phyloP scores from a whole-genome alignment of 164 flowering plant species.

The Echeveria elegans region DNA sequence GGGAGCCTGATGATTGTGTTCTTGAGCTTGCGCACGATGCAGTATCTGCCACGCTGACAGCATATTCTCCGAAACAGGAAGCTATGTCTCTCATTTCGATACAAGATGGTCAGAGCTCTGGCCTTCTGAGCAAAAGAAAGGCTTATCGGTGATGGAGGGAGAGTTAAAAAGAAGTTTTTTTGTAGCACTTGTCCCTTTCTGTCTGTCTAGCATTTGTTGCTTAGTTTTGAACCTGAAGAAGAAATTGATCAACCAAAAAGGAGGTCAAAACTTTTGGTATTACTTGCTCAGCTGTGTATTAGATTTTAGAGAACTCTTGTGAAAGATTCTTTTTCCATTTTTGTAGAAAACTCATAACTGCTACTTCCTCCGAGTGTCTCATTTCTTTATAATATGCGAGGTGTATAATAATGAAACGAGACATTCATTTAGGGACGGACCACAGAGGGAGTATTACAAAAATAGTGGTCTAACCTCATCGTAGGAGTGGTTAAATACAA shows the following conservation, averaged over 20 bases:
- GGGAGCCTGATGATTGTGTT: conserved; percentile 21
- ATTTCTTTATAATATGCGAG: too few species aligned
- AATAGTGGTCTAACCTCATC: too few species aligned
- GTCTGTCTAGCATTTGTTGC: too few species aligned
- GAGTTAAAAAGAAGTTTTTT: background rate
- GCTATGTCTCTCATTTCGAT: conserved; percentile 57
- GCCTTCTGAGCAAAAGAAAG: background rate
- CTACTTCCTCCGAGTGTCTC: too few species aligned
- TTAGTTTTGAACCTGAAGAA: background rate
- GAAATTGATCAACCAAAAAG: background rate
- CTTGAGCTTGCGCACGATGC: conserved; percentile 23
- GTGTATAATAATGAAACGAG: too few species aligned
- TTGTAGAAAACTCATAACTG: too few species aligned
- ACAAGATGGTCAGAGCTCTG: background rate
- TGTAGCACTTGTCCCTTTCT: too few species aligned
- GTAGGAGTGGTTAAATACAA: too few species aligned
- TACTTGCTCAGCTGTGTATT: background rate
- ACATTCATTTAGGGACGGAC: too few species aligned
- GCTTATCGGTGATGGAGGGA: background rate
- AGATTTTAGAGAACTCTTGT: background rate
- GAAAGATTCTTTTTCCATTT: too few species aligned
- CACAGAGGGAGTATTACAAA: too few species aligned
- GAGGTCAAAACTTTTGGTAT: background rate
- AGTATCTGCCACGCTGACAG: conserved; percentile 41
- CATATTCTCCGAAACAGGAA: conserved; percentile 66